A percentile compares a stretch with the other conserved stretches of the same genome.
phyloP scores from a whole-genome alignment of 2,329 filamentous ascomycete genomes.

The Dothideomycetidae sp. region DNA sequence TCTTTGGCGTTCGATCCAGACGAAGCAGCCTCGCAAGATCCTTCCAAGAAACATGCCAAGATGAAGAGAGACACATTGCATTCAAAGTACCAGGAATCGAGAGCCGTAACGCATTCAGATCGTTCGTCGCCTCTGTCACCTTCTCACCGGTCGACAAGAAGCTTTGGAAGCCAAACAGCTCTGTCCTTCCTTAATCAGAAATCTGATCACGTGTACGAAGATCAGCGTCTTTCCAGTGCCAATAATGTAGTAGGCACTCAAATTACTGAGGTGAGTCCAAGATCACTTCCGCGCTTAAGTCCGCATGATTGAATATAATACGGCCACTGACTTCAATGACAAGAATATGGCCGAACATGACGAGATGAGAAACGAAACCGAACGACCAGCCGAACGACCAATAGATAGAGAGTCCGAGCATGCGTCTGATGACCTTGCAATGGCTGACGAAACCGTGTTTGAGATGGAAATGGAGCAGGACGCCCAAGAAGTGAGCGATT shows the following conservation, averaged over 20 bases:
- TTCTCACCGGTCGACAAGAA: background rate
- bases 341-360: background rate
- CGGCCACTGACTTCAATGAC: too few species aligned
- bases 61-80: background rate
- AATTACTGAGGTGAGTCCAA: too few species aligned
- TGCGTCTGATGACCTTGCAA: background rate
- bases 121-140: too few species aligned
- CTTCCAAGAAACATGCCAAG: background rate
- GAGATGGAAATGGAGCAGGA: background rate
- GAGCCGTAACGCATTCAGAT: background rate
- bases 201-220: background rate
- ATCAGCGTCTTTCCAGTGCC: too few species aligned
- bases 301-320: background rate
- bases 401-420: conserved; percentile 1
- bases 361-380: background rate
- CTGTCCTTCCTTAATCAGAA: background rate
- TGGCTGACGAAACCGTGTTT: background rate
- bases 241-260: too few species aligned
- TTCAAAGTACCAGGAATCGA: background rate
- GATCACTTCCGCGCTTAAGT: too few species aligned
- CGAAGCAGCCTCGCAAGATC: conserved; percentile 1
- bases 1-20: conserved; percentile 1
- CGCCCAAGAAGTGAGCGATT: background rate
- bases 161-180: background rate
- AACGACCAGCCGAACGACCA: background rate